Evolutionary conservation across 2,329 filamentous ascomycete species (phyloP).

Genomic region (Beauveria sp.): DNA sequence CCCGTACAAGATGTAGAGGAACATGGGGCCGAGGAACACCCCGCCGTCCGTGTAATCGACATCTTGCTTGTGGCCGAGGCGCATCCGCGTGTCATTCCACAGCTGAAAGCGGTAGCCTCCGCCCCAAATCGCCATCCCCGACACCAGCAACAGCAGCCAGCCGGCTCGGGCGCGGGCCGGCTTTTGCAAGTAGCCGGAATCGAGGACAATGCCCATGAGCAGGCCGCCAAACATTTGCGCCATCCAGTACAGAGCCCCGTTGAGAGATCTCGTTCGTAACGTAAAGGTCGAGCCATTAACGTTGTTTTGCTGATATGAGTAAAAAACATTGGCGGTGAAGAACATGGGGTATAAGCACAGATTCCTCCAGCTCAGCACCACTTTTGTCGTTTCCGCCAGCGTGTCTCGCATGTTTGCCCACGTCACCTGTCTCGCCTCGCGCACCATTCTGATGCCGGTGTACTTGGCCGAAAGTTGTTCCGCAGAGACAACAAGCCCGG

Average conservation of each 20-base stretch:
- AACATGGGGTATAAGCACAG: conserved; percentile 82
- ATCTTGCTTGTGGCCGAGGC: conserved; percentile 15
- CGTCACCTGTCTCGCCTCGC: background rate
- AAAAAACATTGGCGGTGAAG: conserved; percentile 65
- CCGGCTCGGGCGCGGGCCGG: conserved; percentile 51
- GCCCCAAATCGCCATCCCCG: conserved; percentile 47
- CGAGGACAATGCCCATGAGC: conserved; percentile 65
- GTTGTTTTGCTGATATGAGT: conserved; percentile 75
- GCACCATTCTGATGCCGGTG: background rate
- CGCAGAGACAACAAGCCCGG: background rate
- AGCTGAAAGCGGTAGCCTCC: conserved; percentile 58
- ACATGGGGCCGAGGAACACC: conserved; percentile 65
- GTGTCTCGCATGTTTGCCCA: conserved; percentile 48
- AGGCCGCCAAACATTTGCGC: conserved; percentile 72
- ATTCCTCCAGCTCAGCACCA: conserved; percentile 63
- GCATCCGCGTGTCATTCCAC: conserved; percentile 38
- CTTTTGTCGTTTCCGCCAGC: conserved; percentile 35
- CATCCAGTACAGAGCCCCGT: conserved; percentile 71
- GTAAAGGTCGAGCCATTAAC: conserved; percentile 67
- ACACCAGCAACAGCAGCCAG: conserved; percentile 29
- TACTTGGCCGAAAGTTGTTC: background rate
- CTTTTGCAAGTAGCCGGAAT: conserved; percentile 41
- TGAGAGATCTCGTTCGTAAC: conserved; percentile 67
- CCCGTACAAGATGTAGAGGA: conserved; percentile 85
- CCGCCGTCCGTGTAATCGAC: conserved; percentile 26